These are phyloP conservation scores for Sugiyamaella mastotermitis DNA, from an alignment of 805 yeast species.

Conservation along the genomic window DNA sequence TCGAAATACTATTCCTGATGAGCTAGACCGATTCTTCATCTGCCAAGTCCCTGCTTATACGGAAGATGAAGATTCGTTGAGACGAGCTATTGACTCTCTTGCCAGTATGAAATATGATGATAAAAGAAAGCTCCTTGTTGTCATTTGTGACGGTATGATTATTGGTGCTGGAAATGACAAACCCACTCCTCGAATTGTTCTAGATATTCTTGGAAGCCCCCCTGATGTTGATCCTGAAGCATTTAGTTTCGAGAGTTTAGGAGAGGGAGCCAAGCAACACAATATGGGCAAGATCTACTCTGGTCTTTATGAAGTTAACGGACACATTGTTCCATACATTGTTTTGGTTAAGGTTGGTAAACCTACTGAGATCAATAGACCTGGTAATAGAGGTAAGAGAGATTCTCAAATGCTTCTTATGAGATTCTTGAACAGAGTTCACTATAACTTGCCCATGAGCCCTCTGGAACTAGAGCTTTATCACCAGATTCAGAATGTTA, in stretches of 20 bases:
- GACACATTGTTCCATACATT: conserved; percentile 49
- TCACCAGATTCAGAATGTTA: conserved; percentile 48
- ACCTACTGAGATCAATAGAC: conserved; percentile 49
- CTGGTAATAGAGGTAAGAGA: conserved; percentile 63
- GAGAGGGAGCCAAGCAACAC: conserved; percentile 57
- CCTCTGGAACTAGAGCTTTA: conserved; percentile 51
- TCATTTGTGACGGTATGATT: conserved; percentile 57
- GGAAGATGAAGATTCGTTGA: conserved; percentile 49
- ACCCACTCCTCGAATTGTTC: conserved; percentile 52
- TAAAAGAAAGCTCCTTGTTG: conserved; percentile 50
- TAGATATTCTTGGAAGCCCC: conserved; percentile 49
- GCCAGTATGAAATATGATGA: conserved; percentile 55
- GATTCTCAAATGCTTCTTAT: conserved; percentile 56
- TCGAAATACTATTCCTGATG: conserved; percentile 31
- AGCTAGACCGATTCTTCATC: conserved; percentile 34
- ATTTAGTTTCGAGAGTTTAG: conserved; percentile 49
- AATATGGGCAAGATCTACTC: conserved; percentile 58
- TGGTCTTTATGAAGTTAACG: conserved; percentile 53
- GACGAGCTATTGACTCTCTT: conserved; percentile 53
- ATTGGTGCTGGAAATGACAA: conserved; percentile 56
- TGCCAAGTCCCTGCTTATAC: conserved; percentile 54
- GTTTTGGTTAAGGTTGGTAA: conserved; percentile 57
- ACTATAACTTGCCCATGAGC: conserved; percentile 55
- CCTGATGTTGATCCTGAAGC: conserved; percentile 49
- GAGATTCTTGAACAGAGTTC: conserved; percentile 56